These are phyloP conservation scores for Tetrahymena malaccensis DNA, from an alignment of 73 alveolate genomes.

Conservation along the genomic window DNA sequence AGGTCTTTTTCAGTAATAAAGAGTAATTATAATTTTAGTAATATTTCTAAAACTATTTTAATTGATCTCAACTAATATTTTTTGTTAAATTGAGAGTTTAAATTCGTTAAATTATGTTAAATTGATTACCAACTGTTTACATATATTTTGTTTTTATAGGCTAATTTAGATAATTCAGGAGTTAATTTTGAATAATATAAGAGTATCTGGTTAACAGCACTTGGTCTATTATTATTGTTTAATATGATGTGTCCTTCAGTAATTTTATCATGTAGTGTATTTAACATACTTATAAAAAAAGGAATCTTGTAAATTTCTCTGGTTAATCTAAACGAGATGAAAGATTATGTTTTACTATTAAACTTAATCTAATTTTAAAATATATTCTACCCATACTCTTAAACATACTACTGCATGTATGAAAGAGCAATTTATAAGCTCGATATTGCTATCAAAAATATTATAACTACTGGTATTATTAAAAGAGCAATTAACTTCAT, in stretches of 20 bases:
- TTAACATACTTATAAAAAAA: neutral
- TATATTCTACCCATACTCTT: neutral
- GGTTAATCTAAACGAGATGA: neutral
- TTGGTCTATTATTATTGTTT: neutral
- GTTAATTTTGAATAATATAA: neutral
- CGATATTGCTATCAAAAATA: neutral
- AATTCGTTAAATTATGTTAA: too few relatives aligned
- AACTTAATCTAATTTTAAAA: too few relatives aligned
- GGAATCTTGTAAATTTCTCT: neutral
- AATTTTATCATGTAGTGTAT: neutral
- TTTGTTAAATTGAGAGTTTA: too few relatives aligned
- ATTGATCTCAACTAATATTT: too few relatives aligned
- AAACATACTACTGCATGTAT: neutral
- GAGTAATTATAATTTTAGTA: too few relatives aligned
- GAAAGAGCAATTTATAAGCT: neutral
- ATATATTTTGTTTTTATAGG: too few relatives aligned
- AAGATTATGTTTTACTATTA: neutral
- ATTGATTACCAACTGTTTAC: neutral
- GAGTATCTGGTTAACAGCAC: neutral
- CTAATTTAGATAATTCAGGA: neutral
- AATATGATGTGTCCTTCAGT: neutral
- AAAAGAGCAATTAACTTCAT: neutral
- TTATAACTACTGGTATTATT: neutral
- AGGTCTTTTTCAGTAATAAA: too few relatives aligned
- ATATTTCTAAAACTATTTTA: too few relatives aligned